Evolutionary conservation across 2,329 filamentous ascomycete species (phyloP), one percentile per base, ranked within the genome.

Genomic region (Paecilomyces dactylethromorphus): DNA sequence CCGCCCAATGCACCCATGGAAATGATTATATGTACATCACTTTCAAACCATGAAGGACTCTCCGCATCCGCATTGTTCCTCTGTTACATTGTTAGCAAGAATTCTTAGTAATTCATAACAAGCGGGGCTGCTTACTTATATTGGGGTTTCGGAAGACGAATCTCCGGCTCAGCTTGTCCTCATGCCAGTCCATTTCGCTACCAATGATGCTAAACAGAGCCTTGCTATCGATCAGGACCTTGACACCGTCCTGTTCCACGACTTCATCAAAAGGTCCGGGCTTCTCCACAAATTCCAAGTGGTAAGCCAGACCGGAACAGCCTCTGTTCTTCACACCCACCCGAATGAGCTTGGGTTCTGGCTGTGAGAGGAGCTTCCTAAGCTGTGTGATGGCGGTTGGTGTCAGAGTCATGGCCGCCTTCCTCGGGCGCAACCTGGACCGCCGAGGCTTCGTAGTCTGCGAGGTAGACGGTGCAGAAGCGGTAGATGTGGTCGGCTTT

Each of bases 111-210:
- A 39, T 21, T 32, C 39, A 56, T 5, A 56, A 49, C 24, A 18
- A 52, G 21, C 31, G 22, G 49, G 54, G 54, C 13, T 26, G 87
- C 92, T 85, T 79, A 96, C 92, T 99, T 72, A 97, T 97, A 71
- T 99, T 99, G 1, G 94, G 94, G 74, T 99, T 99, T 72, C 86
- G 88, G 78, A 99, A 99, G 55, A 96, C 87, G 75, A 99, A 99
- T 64, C 90, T 83, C 75, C 92, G 85, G 73, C 89, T 96, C 64
- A 99, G 78, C 79, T 96, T 96, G 68, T 97, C 94, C 77, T 97
- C 92, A 11, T 93, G 83, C 92, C 93, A 99, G 71, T 99, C 94
- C 94, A 99, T 99, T 78, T 97, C 93, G 71, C 90, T 96, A 4
- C 94, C 94, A 68, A 99, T 97, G 57, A 99, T 97, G 75, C 93